Evolutionary conservation across 2,329 filamentous ascomycete species (phyloP), one percentile per base, ranked within the genome.

Genomic region (Calonectria hawksworthii): DNA sequence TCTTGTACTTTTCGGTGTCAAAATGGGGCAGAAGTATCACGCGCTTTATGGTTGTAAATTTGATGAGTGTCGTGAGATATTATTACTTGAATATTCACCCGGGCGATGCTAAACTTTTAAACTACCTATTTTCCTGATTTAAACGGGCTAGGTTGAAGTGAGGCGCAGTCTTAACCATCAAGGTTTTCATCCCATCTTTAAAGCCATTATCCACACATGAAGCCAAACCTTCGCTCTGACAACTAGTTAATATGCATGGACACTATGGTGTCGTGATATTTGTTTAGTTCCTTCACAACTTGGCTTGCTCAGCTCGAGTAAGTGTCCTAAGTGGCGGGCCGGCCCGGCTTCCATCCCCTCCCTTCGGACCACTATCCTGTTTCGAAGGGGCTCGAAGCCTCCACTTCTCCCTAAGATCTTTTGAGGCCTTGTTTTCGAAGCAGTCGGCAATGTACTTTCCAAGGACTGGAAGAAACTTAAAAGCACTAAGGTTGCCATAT

Each of bases 401-500:
- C 83, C 83, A 84, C 68, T 84, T 84, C 6, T 76, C 56, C 28
- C 82, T 74, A n/a, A 84, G 41, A 10, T 77, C 78, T 2, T 72
- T n/a, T 0, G 79, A 23, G 5, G 82, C 83, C 28, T 81, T 84
- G 9, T 82, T 79, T 61, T 84, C 83, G 4, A 82, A 83, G 8
- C 83, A 84, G n/a, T 84, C 83, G 1, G 77, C 80, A n/a, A 84
- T 59, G 8, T 80, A 80, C 7, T 65, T 59, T 0, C 79, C 78
- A 1, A 80, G 61, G 4, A 80, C 64, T 0, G 79, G 79, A 0
- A 80, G 67, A 7, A 80, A 80, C 23, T 80, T 80, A 63, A 80
- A 80, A 0, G 72, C 79, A 4, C 79, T 80, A 10, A 1, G 2
- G 4, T 16, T 6, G 21, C 1, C 4, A 1, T 26, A 32, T 6